Evolutionary conservation across 805 yeast genomes (phyloP).

Genomic region (Metschnikowia lunata): DNA sequence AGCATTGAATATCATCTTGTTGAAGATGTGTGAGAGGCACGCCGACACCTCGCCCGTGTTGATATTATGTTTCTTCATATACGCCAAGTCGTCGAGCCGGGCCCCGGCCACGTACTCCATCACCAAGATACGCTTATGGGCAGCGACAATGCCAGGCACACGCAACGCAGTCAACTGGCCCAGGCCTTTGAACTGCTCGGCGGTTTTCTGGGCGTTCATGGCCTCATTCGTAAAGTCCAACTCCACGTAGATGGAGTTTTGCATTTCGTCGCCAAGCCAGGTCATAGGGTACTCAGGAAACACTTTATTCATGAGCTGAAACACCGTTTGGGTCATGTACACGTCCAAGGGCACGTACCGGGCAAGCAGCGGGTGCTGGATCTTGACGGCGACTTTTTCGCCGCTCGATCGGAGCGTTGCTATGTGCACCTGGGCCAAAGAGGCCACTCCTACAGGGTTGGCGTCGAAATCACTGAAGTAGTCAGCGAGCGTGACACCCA

Average conservation of each 20-base stretch:
- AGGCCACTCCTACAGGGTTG: conserved; percentile 89
- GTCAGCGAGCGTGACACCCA: conserved; percentile 57
- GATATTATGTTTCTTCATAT: conserved; percentile 58
- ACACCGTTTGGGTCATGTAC: conserved; percentile 69
- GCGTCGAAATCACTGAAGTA: conserved; percentile 63
- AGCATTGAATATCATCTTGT: conserved; percentile 93
- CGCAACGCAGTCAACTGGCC: conserved; percentile 66
- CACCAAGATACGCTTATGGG: conserved; percentile 67
- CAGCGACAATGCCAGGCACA: conserved; percentile 67
- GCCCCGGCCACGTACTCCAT: conserved; percentile 87
- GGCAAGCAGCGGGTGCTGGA: conserved; percentile 85
- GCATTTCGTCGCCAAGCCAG: conserved; percentile 95
- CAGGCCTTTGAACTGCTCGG: conserved; percentile 52
- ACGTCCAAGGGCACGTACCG: conserved; percentile 92
- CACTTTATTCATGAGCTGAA: conserved; percentile 63
- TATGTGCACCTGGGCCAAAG: conserved; percentile 90
- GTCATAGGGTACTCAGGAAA: conserved; percentile 92
- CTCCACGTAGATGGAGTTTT: conserved; percentile 83
- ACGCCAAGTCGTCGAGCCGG: conserved; percentile 72
- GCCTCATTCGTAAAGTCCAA: conserved; percentile 87
- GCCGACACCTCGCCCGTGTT: conserved; percentile 74
- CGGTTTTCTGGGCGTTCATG: conserved; percentile 67
- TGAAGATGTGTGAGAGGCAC: conserved; percentile 86
- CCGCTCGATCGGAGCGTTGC: conserved; percentile 60
- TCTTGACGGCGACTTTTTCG: conserved; percentile 83